Evolutionary conservation across 2,329 filamentous ascomycete genomes (phyloP).

Genomic region (Ceratocystis alfenasii): DNA sequence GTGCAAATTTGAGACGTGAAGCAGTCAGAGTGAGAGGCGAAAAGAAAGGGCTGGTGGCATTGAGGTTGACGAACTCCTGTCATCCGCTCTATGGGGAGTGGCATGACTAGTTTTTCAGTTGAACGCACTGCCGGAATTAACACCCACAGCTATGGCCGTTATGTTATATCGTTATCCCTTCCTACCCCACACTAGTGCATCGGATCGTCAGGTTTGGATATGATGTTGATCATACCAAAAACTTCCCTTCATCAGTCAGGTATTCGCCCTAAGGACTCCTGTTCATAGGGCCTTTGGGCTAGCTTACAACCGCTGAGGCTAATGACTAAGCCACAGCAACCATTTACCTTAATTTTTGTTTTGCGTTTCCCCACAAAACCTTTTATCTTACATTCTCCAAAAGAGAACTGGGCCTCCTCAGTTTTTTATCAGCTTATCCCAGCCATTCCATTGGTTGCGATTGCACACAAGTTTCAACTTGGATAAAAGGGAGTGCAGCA

Average conservation of each 20-base stretch:
- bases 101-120: not conserved
- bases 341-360: too few species aligned
- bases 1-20: too few species aligned
- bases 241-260: not conserved
- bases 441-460: not conserved
- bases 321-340: too few species aligned
- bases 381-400: not conserved
- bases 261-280: not conserved
- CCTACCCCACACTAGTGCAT: not conserved
- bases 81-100: not conserved
- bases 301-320: too few species aligned
- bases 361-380: too few species aligned
- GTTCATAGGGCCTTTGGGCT: not conserved
- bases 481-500: not conserved
- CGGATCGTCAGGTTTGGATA: slow-evolving; percentile 3
- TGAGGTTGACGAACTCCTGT: not conserved
- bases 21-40: too few species aligned
- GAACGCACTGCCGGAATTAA: not conserved
- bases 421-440: not conserved
- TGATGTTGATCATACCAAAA: not conserved
- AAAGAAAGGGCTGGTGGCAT: too few species aligned
- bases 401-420: not conserved
- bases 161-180: not conserved
- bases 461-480: not conserved
- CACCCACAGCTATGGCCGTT: not conserved